These are phyloP conservation scores for Hypoxylon subgilvum DNA, from an alignment of 495 filamentous ascomycete genomes.

Conservation along the genomic window DNA sequence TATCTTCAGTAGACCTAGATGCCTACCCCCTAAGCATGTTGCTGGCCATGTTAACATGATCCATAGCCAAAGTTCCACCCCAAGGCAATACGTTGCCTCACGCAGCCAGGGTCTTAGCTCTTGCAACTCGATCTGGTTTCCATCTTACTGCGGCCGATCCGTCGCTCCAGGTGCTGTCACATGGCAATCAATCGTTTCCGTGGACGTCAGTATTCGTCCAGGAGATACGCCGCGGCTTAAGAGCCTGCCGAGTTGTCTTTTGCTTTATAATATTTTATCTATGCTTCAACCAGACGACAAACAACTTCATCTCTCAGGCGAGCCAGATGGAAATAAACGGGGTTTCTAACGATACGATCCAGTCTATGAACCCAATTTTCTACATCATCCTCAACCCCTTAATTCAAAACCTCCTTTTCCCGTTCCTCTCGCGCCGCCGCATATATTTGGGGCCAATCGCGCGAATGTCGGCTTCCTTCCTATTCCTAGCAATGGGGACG, in stretches of 20 bases:
- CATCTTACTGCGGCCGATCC: slow-evolving; percentile 2
- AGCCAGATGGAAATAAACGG: slow-evolving; percentile 56
- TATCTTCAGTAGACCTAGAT: too few species aligned
- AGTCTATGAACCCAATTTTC: slow-evolving; percentile 14
- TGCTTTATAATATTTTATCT: slow-evolving; percentile 39
- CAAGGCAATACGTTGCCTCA: slow-evolving; percentile 3
- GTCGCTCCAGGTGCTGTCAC: neutral
- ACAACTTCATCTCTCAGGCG: slow-evolving; percentile 62
- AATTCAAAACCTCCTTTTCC: slow-evolving; percentile 56
- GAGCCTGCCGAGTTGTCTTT: slow-evolving; percentile 18
- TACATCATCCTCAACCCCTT: slow-evolving; percentile 33
- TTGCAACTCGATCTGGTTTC: neutral
- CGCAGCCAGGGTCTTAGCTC: neutral
- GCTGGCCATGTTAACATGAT: slow-evolving; percentile 61
- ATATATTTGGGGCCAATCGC: slow-evolving; percentile 57
- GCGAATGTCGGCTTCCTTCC: slow-evolving; percentile 58
- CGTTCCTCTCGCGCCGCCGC: slow-evolving; percentile 44
- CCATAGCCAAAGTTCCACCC: slow-evolving; percentile 44
- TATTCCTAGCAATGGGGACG: slow-evolving; percentile 52
- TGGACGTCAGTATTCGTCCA: slow-evolving; percentile 3
- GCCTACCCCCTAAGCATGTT: slow-evolving; percentile 54
- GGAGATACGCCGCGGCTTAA: slow-evolving; percentile 31
- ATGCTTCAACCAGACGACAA: slow-evolving; percentile 38
- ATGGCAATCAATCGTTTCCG: neutral
- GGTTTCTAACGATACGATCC: slow-evolving; percentile 59